These are phyloP conservation scores for Fusarium dlaminii DNA, from an alignment of 2,329 filamentous ascomycete species.

Conservation along the genomic window DNA sequence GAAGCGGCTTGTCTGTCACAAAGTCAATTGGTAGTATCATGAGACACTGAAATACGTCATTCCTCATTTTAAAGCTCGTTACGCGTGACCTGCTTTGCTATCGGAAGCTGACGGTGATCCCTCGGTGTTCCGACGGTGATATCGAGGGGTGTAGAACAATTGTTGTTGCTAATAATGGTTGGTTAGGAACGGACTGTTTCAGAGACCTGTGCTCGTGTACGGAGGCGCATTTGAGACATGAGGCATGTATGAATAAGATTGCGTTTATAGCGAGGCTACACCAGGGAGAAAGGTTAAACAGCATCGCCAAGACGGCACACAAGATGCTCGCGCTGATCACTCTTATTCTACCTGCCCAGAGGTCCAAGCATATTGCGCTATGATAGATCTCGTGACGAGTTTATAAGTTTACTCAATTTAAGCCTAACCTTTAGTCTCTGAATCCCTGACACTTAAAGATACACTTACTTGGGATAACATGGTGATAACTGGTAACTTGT, in stretches of 20 bases:
- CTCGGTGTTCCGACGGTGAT: constrained; percentile 33
- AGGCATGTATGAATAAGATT: background rate
- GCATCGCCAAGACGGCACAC: constrained; percentile 19
- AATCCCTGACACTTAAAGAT: background rate
- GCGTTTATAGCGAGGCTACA: background rate
- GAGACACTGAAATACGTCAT: constrained; percentile 28
- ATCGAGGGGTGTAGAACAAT: constrained; percentile 15
- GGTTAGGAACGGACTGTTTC: constrained; percentile 17
- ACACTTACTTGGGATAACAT: background rate
- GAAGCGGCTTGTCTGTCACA: constrained; percentile 3
- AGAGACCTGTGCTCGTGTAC: constrained; percentile 2
- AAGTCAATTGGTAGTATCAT: constrained; percentile 21
- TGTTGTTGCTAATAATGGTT: constrained; percentile 1
- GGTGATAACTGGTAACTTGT: background rate
- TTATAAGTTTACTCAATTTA: background rate
- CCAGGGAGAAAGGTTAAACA: constrained; percentile 1
- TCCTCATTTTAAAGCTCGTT: background rate
- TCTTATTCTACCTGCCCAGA: background rate
- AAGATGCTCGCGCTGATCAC: constrained; percentile 8
- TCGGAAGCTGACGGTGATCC: constrained; percentile 6
- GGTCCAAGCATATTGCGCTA: background rate
- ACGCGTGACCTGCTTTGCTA: constrained; percentile 2
- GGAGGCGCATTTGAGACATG: background rate
- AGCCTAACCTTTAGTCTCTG: background rate
- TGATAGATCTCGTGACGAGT: background rate